Evolutionary conservation across 129 eudicot species (phyloP).

Genomic region (Lactuca saligna): DNA sequence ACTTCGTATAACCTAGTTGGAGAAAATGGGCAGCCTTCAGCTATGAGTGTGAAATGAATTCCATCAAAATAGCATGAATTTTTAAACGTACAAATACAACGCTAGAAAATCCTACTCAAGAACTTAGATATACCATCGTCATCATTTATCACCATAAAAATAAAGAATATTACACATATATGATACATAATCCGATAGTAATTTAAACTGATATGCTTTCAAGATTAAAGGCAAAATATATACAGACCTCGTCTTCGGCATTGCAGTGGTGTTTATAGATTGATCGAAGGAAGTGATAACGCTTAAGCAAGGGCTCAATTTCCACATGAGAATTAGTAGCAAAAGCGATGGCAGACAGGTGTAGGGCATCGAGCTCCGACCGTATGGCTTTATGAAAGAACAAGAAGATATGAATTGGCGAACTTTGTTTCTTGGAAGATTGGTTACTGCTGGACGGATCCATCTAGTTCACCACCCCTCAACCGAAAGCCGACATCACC

Average conservation of each 20-base stretch:
- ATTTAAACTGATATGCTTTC: neutral
- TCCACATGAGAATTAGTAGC: conserved; percentile 67
- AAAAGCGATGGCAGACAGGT: conserved; percentile 65
- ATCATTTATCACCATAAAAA: neutral
- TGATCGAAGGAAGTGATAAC: conserved; percentile 82
- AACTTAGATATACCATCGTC: neutral
- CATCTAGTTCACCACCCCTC: conserved; percentile 48
- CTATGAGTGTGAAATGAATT: neutral
- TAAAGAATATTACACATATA: neutral
- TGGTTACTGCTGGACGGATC: conserved; percentile 39
- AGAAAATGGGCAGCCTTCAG: conserved; percentile 7
- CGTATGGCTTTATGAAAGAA: conserved; percentile 89
- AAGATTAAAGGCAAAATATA: neutral
- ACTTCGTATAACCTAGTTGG: neutral
- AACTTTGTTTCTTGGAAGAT: conserved; percentile 43
- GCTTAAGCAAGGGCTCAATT: conserved; percentile 70
- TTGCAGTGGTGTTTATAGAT: conserved; percentile 95
- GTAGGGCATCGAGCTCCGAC: conserved; percentile 78
- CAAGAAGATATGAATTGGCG: conserved; percentile 87
- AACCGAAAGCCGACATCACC: conserved; percentile 48
- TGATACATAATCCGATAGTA: too few relatives aligned
- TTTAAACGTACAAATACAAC: conserved; percentile 14
- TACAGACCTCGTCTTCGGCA: conserved; percentile 94
- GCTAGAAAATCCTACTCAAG: neutral
- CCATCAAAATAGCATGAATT: conserved; percentile 13